These are phyloP conservation scores for Lecanoromycetidae sp. DNA, from an alignment of 2,329 filamentous ascomycete genomes.

Conservation along the genomic window DNA sequence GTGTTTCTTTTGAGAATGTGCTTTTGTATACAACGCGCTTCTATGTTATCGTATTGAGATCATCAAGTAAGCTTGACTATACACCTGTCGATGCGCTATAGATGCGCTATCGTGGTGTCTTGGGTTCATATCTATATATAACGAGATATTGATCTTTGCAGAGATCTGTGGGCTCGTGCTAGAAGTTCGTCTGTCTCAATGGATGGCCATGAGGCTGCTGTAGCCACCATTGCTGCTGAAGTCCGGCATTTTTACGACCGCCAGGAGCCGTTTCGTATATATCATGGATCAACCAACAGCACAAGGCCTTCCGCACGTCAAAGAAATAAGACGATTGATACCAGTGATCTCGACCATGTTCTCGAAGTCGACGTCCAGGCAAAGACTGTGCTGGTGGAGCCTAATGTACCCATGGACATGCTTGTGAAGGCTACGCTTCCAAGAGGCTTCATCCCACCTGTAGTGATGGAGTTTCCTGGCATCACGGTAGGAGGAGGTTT, in stretches of 20 bases:
- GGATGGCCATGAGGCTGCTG: slow-evolving; percentile 7
- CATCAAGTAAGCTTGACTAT: no score
- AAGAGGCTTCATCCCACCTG: slow-evolving; percentile 47
- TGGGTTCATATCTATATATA: neutral
- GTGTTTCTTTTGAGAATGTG: no score
- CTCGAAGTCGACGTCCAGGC: slow-evolving; percentile 44
- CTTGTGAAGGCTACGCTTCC: slow-evolving; percentile 48
- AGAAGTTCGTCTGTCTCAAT: no score
- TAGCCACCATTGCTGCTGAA: slow-evolving; percentile 4
- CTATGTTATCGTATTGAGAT: no score
- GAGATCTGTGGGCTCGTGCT: no score
- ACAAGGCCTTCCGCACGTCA: slow-evolving; percentile 35
- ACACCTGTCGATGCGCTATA: no score
- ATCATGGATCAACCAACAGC: slow-evolving; percentile 45
- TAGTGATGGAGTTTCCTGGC: slow-evolving; percentile 62
- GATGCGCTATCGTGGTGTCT: no score
- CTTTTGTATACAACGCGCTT: no score
- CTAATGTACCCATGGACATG: slow-evolving; percentile 56
- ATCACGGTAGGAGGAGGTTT: slow-evolving; percentile 60
- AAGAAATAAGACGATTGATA: slow-evolving; percentile 51
- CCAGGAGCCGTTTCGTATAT: slow-evolving; percentile 36
- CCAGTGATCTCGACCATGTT: slow-evolving; percentile 50
- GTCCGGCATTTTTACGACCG: slow-evolving; percentile 19
- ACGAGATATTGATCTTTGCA: neutral
- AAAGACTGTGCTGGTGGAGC: slow-evolving; percentile 53